Conservation (phyloP, 768 basidiomycete species). For the Leccinum subgranulosum region DNA sequence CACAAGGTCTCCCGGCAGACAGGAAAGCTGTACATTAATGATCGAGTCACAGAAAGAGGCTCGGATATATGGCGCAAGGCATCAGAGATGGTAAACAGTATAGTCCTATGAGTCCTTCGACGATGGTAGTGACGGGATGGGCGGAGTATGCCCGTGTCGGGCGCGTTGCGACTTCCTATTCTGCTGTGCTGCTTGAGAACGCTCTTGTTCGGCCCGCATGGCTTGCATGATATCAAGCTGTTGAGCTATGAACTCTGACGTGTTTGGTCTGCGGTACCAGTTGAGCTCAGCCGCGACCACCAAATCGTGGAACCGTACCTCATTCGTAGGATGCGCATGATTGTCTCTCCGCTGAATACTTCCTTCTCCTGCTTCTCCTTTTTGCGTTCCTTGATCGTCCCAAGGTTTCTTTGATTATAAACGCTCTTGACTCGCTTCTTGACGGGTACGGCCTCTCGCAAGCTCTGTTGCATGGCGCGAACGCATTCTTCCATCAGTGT, state of each 20-base stretch:
- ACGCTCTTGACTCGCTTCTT: constrained; percentile 94
- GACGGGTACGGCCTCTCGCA: constrained; percentile 69
- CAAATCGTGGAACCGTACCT: constrained; percentile 45
- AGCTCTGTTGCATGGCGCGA: constrained; percentile 86
- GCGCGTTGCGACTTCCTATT: constrained; percentile 59
- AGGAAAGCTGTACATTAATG: constrained; percentile 1
- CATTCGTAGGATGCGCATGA: constrained; percentile 94
- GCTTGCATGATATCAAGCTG: constrained; percentile 78
- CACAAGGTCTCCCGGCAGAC: constrained; percentile 10
- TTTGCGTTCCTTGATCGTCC: constrained; percentile 93
- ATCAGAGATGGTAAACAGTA: constrained; percentile 13
- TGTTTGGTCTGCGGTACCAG: constrained; percentile 53
- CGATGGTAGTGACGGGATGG: constrained; percentile 32
- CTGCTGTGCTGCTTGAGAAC: constrained; percentile 59
- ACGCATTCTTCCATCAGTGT: constrained; percentile 93
- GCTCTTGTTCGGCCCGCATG: constrained; percentile 82
- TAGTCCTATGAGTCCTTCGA: constrained; percentile 15
- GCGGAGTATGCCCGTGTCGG: constrained; percentile 28
- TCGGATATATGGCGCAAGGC: constrained; percentile 28
- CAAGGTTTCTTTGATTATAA: constrained; percentile 88
- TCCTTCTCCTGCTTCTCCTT: constrained; percentile 81
- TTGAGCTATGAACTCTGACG: constrained; percentile 83
- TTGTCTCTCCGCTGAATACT: constrained; percentile 78
- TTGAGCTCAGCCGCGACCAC: constrained; percentile 2
- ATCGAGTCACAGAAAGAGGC: not conserved